phyloP scores from a whole-genome alignment of 495 filamentous ascomycete species.

The Peziza echinospora region DNA sequence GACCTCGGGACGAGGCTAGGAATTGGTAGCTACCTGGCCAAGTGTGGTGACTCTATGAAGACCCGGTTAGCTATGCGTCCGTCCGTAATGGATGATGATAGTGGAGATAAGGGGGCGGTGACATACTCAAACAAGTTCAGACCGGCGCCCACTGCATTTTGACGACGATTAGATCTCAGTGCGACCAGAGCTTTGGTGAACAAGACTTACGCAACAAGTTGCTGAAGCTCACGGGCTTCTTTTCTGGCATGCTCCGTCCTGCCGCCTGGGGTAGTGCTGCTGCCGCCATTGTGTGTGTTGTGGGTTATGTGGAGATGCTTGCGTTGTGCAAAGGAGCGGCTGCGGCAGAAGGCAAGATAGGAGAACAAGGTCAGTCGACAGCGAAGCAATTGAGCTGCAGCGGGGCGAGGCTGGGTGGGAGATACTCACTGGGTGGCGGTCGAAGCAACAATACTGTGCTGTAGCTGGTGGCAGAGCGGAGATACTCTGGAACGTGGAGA shows the following conservation, averaged over 20 bases:
- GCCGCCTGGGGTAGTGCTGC: conserved; percentile 24
- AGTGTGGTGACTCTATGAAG: conserved; percentile 52
- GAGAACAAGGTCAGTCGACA: too few relatives aligned
- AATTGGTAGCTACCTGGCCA: conserved; percentile 38
- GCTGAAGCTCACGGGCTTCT: conserved; percentile 99
- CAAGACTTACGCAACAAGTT: conserved; percentile 56
- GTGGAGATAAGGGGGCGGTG: conserved; percentile 10
- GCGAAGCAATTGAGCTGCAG: too few relatives aligned
- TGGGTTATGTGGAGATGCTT: conserved; percentile 17
- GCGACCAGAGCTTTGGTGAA: background rate
- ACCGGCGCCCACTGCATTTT: conserved; percentile 53
- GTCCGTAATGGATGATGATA: too few relatives aligned
- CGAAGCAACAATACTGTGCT: too few relatives aligned
- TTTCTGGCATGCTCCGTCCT: conserved; percentile 42
- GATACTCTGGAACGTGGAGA: too few relatives aligned
- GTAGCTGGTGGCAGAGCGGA: too few relatives aligned
- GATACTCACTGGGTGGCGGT: background rate
- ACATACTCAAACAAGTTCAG: conserved; percentile 93
- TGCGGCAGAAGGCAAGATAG: too few relatives aligned
- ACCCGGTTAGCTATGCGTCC: background rate
- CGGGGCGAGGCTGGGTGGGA: conserved; percentile 10
- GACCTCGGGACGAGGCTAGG: too few relatives aligned
- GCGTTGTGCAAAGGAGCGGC: conserved; percentile 1
- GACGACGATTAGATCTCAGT: conserved; percentile 4
- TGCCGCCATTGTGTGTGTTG: conserved; percentile 33